phyloP scores from a whole-genome alignment of 805 yeast species.

The Saturnispora quitensis region DNA sequence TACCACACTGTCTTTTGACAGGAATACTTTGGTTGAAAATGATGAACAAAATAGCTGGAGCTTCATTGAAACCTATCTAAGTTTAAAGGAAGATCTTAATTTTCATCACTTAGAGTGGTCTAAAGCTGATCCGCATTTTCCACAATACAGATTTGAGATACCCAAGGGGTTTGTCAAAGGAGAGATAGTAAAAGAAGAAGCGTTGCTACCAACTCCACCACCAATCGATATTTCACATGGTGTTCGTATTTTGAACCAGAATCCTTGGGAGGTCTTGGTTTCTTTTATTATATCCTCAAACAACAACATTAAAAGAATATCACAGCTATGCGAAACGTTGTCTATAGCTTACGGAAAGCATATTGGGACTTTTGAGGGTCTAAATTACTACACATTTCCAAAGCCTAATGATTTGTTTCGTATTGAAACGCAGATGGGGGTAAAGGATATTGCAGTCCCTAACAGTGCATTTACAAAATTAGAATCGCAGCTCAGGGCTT shows the following conservation, averaged over 20 bases:
- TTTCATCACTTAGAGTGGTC: conserved; percentile 57
- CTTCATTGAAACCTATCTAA: conserved; percentile 60
- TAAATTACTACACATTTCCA: conserved; percentile 68
- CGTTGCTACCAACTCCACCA: conserved; percentile 4
- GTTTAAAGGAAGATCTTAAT: conserved; percentile 46
- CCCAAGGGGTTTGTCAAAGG: neutral
- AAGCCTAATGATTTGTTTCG: conserved; percentile 40
- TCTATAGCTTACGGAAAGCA: conserved; percentile 62
- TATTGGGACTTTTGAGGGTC: conserved; percentile 44
- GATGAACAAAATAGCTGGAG: conserved; percentile 27
- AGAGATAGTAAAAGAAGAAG: neutral
- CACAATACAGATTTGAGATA: conserved; percentile 11
- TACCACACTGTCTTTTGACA: conserved; percentile 29
- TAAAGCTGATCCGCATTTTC: conserved; percentile 41
- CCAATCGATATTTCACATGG: conserved; percentile 19
- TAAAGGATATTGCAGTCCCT: neutral
- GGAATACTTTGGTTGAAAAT: neutral
- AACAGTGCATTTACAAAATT: conserved; percentile 9
- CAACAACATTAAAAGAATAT: conserved; percentile 87
- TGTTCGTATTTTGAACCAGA: conserved; percentile 79
- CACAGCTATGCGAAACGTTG: conserved; percentile 81
- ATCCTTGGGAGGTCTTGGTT: conserved; percentile 92
- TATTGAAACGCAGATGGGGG: conserved; percentile 12
- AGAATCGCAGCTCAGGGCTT: conserved; percentile 31
- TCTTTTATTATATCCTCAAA: conserved; percentile 94